phyloP scores from a whole-genome alignment of 768 basidiomycete species.

The Arthromyces matolae region DNA sequence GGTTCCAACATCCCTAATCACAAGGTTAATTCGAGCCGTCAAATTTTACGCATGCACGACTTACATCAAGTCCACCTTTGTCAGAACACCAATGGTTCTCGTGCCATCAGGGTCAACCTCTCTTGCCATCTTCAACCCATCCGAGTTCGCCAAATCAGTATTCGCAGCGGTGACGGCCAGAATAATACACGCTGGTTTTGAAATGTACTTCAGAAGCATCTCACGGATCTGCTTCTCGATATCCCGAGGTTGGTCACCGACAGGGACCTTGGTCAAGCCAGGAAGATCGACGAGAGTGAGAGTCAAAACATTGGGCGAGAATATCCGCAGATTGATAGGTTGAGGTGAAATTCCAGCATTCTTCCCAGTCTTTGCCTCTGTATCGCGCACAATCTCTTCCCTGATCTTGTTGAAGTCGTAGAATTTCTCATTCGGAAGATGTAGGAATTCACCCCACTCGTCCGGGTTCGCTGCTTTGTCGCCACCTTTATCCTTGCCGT shows the following conservation, averaged over 20 bases:
- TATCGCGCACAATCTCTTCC: slow-evolving; percentile 94
- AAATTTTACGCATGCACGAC: slow-evolving; percentile 25
- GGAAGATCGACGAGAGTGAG: slow-evolving; percentile 97
- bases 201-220: slow-evolving; percentile 94
- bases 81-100: slow-evolving; percentile 96
- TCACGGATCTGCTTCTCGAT: slow-evolving; percentile 97
- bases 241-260: slow-evolving; percentile 94
- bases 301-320: slow-evolving; percentile 95
- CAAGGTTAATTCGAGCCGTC: not conserved
- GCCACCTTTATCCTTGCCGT: slow-evolving; percentile 45
- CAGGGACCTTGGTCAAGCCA: slow-evolving; percentile 91
- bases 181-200: slow-evolving; percentile 93
- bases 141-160: slow-evolving; percentile 96
- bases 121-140: slow-evolving; percentile 92
- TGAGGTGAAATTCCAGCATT: slow-evolving; percentile 97
- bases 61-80: slow-evolving; percentile 97
- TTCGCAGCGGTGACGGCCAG: slow-evolving; percentile 96
- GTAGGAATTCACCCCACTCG: slow-evolving; percentile 99
- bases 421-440: slow-evolving; percentile 95
- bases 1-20: slow-evolving; percentile 87
- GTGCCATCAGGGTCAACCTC: slow-evolving; percentile 97
- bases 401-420: slow-evolving; percentile 97
- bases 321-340: slow-evolving; percentile 97
- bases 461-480: slow-evolving; percentile 84
- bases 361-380: slow-evolving; percentile 96